Conservation (phyloP, 768 basidiomycete genomes). For the Russula olivacea region DNA sequence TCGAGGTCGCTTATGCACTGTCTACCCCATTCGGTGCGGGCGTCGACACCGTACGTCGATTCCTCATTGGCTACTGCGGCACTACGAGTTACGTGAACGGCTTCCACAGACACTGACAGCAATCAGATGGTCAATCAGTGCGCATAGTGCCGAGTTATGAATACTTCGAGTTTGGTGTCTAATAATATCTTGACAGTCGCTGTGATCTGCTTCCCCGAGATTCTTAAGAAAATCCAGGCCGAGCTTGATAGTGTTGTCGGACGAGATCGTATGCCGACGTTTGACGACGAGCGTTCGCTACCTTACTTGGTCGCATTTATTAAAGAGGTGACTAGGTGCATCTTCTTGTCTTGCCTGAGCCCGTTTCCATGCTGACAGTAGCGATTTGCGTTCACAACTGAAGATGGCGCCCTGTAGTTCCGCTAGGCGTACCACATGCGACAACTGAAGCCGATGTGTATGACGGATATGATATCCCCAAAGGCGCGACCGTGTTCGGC, state of each 20-base stretch:
- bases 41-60: slow-evolving; percentile 13
- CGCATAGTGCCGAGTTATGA: not conserved
- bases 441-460: slow-evolving; percentile 4
- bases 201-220: slow-evolving; percentile 19
- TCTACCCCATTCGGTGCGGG: slow-evolving; percentile 18
- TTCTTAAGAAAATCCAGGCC: slow-evolving; percentile 18
- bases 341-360: not conserved
- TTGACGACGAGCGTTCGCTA: slow-evolving; percentile 20
- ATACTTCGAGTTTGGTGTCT: not conserved
- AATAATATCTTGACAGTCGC: not conserved
- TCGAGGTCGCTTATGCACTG: slow-evolving; percentile 11
- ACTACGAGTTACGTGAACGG: not conserved
- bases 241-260: slow-evolving; percentile 23
- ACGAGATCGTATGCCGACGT: slow-evolving; percentile 20
- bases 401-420: slow-evolving; percentile 15
- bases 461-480: slow-evolving; percentile 16
- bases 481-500: slow-evolving; percentile 6
- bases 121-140: slow-evolving; percentile 6
- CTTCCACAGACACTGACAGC: slow-evolving; percentile 8
- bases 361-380: not conserved
- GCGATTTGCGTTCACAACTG: not conserved
- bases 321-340: slow-evolving; percentile 22
- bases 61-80: not conserved
- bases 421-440: slow-evolving; percentile 15
- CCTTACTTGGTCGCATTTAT: slow-evolving; percentile 21